A percentile compares a stretch with the other conserved stretches of the same genome.
These are phyloP conservation scores for Knufia petricola DNA, from an alignment of 2,329 filamentous ascomycete species.

Conservation along the genomic window DNA sequence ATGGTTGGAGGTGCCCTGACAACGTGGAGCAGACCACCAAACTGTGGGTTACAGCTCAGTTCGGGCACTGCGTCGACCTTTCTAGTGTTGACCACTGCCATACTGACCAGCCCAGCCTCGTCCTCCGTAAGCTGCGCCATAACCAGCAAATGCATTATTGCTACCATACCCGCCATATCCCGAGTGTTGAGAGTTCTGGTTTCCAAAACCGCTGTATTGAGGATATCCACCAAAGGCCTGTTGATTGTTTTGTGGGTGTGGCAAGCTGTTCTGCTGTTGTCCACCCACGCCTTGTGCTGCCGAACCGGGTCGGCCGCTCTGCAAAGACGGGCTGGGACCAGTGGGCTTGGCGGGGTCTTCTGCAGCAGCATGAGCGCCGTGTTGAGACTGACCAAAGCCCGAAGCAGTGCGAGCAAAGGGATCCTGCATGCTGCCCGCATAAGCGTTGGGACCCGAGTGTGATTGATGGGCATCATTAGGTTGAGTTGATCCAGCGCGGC, in stretches of 20 bases:
- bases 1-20: not conserved
- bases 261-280: constrained; percentile 31
- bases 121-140: constrained; percentile 21
- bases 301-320: constrained; percentile 54
- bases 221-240: constrained; percentile 23
- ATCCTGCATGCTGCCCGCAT: constrained; percentile 45
- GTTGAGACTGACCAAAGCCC: constrained; percentile 45
- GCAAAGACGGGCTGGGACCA: constrained; percentile 52
- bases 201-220: constrained; percentile 21
- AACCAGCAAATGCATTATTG: constrained; percentile 20
- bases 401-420: constrained; percentile 51
- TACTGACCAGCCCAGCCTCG: constrained; percentile 6
- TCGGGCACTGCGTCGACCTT: constrained; percentile 1
- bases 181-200: constrained; percentile 17
- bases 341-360: constrained; percentile 49
- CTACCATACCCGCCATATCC: constrained; percentile 21
- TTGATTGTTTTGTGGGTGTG: constrained; percentile 30
- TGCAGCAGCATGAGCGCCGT: constrained; percentile 28
- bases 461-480: constrained; percentile 47
- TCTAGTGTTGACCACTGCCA: constrained; percentile 11
- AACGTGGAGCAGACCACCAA: not conserved
- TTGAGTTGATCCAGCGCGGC: constrained; percentile 48
- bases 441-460: constrained; percentile 38
- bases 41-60: constrained; percentile 1
- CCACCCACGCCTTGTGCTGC: constrained; percentile 49